Evolutionary conservation across 179 eudicot species (phyloP).

Genomic region (Beta macrorhiza): DNA sequence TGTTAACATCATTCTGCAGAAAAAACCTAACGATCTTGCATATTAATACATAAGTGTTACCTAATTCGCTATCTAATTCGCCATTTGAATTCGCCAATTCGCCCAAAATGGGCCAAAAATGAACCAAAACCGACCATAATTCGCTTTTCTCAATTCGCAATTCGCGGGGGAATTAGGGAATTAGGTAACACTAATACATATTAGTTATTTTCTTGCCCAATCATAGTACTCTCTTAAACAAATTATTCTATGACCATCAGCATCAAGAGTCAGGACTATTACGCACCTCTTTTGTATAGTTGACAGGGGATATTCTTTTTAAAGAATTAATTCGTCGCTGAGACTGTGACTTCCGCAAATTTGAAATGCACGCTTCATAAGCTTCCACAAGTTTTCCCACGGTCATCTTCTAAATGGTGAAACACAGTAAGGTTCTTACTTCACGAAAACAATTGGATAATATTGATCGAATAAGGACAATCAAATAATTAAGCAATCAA

Average conservation of each 20-base stretch:
- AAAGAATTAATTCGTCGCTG: slow-evolving; percentile 57
- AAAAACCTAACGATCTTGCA: neutral
- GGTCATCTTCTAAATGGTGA: slow-evolving; percentile 49
- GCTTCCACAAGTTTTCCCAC: slow-evolving; percentile 60
- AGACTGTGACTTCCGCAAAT: slow-evolving; percentile 61
- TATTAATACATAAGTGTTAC: too few species aligned
- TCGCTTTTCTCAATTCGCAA: too few species aligned
- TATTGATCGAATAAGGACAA: neutral
- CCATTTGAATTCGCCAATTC: too few species aligned
- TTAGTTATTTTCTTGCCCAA: neutral
- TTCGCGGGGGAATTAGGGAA: too few species aligned
- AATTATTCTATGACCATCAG: neutral
- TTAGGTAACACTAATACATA: too few species aligned
- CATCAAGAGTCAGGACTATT: neutral
- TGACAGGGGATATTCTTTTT: slow-evolving; percentile 69
- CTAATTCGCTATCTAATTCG: too few species aligned
- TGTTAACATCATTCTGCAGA: too few species aligned
- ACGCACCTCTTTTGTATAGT: slow-evolving; percentile 86
- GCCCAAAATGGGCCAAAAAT: too few species aligned
- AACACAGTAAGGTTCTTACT: slow-evolving; percentile 9
- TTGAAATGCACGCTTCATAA: slow-evolving; percentile 62
- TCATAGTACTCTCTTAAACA: neutral
- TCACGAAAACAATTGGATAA: neutral
- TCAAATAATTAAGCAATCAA: neutral
- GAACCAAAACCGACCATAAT: too few species aligned